Conservation (phyloP, 2,329 filamentous ascomycete genomes). For the Venturia pyrina region DNA sequence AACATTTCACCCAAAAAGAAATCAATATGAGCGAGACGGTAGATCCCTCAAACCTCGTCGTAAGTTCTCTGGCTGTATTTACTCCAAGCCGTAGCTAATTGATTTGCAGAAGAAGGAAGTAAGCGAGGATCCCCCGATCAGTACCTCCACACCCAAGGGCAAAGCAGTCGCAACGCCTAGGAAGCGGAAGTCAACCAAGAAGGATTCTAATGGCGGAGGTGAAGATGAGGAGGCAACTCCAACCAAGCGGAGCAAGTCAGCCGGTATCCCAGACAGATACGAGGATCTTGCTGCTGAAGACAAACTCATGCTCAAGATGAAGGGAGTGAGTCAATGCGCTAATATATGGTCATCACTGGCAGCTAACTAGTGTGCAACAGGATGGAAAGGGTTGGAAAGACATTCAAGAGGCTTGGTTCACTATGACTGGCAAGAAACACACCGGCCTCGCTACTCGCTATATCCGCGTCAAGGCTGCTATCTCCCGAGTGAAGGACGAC, state of each 20-base stretch:
- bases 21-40: neutral
- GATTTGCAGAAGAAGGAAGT: neutral
- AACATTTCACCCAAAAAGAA: neutral
- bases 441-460: neutral
- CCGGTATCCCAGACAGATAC: neutral
- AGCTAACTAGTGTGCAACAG: neutral
- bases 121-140: neutral
- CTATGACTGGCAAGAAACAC: neutral
- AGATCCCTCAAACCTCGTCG: neutral
- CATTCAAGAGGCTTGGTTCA: neutral
- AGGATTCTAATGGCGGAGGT: neutral
- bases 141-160: neutral
- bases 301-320: neutral
- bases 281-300: neutral
- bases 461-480: neutral
- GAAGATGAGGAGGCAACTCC: neutral
- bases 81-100: neutral
- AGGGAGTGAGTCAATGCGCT: neutral
- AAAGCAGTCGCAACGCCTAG: neutral
- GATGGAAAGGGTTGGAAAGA: neutral
- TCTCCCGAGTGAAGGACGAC: neutral
- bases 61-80: neutral
- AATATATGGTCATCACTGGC: neutral
- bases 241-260: neutral
- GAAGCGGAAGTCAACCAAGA: neutral